Evolutionary conservation across 371 early-diverging fungal genomes (phyloP), one percentile per base, ranked within the genome.

Genomic region (Chytridium lagenaria): DNA sequence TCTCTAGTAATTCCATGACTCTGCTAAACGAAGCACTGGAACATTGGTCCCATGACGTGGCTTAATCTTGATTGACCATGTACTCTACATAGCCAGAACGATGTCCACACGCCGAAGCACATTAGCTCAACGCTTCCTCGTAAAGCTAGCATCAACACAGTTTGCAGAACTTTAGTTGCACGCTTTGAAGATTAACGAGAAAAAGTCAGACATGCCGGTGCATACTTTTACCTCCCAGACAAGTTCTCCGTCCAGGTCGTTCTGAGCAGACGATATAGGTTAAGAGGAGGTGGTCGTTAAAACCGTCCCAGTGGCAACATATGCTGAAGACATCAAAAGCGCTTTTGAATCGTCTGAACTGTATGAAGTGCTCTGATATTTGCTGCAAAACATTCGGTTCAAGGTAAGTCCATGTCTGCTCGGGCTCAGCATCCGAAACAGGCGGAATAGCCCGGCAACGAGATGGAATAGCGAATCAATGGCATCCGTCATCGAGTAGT

Each of bases 81-180:
- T 73, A 67, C 49, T 73, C 73, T 16, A 73, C 73, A 73, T 67
- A 16, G 69, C 38, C 1, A 73, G 55, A 0, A 67, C 73, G 22
- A 49, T 22, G 16, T 59, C 52, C 2, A 73, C 63, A 26, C 57
- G 69, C 5, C 61, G 61, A 59, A 28, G 39, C 38, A 36, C 50
- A 28, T 69, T 59, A 38, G 31, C 63, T 49, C 26, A 73, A 38
- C 3, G 50, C 59, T 12, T 68, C 68, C 30, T 73, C 73, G 33
- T 68, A 73, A 28, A 57, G n/a, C 12, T 22, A 2, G 73, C 68
- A 50, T 67, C 67, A 10, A 68, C 36, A 39, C 68, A 61, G 23
- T 22, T 26, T 10, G 64, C 3, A 26, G 65, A 39, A 28, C 16
- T 68, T 37, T 31, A 50, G 37, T 28, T 73, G 50, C 34, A 73